Evolutionary conservation across 108 stramenopile genomes (phyloP), one percentile per base, ranked within the genome.

Genomic region (Skeletonema costatum): DNA sequence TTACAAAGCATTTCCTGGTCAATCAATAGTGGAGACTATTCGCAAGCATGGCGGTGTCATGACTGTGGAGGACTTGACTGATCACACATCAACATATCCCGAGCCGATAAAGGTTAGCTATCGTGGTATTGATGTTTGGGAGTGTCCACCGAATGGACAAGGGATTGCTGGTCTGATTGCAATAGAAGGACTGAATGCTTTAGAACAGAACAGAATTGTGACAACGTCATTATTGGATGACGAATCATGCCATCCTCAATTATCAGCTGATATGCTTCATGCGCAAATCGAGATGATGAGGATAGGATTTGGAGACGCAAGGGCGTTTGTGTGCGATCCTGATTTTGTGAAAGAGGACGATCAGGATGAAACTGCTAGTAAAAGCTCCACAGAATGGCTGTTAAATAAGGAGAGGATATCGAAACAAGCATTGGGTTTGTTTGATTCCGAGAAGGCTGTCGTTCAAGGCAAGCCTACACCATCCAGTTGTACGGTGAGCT

Each of bases 131-230:
- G 68, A 81, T 14, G 68, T 98, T 10, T 95, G 92, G 88, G 94
- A 99, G 73, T 84, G 93, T 17, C 99, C 99, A 14, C 99, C 99
- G 11, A 96, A 93, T 70, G 95, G 97, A 29, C 97, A 98, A 76
- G 99, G 99, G 5, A 85, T 98, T 21, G 94, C 97, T 17, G 97
- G 89, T 8, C 80, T 98, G 36, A 89, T 98, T 74, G 98, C 98
- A 8, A 84, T 99, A 44, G 87, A 86, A 31, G 94, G 93, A 30
- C 73, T 98, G 41, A 66, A 83, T 29, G 56, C 84, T 31, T 66
- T 92, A 36, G 87, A 88, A 61, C 60, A 85, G 3, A 42, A 71
- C 53, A 76, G 68, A 64, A 35, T 69, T 14, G 39, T 80, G 73
- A 36, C 76, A 16, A 36, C 42, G 19, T 50, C 80, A 30, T 66